Conservation (phyloP, 495 filamentous ascomycete genomes). For the Rostrohypoxylon terebratum region DNA sequence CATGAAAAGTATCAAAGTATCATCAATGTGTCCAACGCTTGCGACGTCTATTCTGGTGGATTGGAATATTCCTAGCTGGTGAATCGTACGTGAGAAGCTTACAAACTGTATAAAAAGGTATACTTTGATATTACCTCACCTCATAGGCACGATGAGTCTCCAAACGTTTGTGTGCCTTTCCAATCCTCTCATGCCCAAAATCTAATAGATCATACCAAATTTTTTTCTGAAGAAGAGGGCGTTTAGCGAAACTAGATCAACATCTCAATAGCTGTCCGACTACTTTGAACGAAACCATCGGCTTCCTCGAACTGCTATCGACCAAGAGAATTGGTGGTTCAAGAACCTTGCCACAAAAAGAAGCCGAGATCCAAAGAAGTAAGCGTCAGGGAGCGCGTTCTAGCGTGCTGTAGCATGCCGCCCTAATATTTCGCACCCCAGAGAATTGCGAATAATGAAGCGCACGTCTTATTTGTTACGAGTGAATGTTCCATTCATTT, state of each 20-base stretch:
- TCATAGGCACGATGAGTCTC: slow-evolving; percentile 35
- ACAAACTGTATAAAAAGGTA: too few species aligned
- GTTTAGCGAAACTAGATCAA: slow-evolving; percentile 27
- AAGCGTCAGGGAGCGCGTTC: slow-evolving; percentile 14
- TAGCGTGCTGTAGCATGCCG: neutral
- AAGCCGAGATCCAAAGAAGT: slow-evolving; percentile 30
- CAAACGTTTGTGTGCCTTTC: slow-evolving; percentile 20
- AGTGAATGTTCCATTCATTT: slow-evolving; percentile 48
- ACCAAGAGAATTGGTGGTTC: slow-evolving; percentile 43
- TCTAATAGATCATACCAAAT: slow-evolving; percentile 18
- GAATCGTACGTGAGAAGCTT: neutral
- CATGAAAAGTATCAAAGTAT: too few species aligned
- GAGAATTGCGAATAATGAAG: slow-evolving; percentile 37
- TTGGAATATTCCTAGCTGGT: neutral
- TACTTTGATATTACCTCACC: neutral
- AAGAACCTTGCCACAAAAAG: slow-evolving; percentile 34
- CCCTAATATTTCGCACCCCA: slow-evolving; percentile 23
- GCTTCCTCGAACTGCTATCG: slow-evolving; percentile 41
- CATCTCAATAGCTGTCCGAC: slow-evolving; percentile 39
- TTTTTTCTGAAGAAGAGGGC: slow-evolving; percentile 37
- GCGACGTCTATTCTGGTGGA: neutral
- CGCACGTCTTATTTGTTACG: slow-evolving; percentile 41
- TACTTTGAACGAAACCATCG: slow-evolving; percentile 29
- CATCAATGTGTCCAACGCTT: neutral
- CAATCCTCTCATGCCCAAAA: neutral